phyloP scores from a whole-genome alignment of 2,329 filamentous ascomycete genomes.

The Atkinsonella hypoxylon region DNA sequence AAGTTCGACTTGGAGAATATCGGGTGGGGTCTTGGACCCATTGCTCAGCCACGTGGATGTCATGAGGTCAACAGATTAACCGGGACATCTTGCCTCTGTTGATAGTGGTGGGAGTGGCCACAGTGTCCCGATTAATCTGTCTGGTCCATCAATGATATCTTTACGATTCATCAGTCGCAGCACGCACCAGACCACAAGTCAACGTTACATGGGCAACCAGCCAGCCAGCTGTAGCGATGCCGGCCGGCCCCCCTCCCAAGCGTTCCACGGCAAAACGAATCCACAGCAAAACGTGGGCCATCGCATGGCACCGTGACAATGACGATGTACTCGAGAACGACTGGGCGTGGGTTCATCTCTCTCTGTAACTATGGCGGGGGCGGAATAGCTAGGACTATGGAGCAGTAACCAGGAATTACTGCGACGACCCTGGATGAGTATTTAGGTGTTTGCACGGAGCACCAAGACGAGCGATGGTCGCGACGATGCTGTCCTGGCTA shows the following conservation, averaged over 20 bases:
- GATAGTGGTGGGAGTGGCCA: too few relatives aligned
- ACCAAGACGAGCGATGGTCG: neutral
- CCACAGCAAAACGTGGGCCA: constrained; percentile 7
- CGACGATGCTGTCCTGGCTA: neutral
- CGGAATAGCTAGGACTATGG: neutral
- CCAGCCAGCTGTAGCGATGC: too few relatives aligned
- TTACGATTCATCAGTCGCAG: too few relatives aligned
- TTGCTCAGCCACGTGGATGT: too few relatives aligned
- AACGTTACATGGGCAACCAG: neutral
- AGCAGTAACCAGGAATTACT: neutral
- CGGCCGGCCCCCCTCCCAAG: neutral
- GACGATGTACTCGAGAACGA: neutral
- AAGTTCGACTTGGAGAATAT: neutral
- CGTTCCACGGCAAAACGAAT: neutral
- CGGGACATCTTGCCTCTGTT: too few relatives aligned
- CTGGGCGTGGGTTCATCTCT: neutral
- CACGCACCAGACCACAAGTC: neutral
- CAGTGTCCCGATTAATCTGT: too few relatives aligned
- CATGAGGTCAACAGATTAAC: too few relatives aligned
- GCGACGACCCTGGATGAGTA: neutral
- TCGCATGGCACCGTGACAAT: constrained; percentile 7
- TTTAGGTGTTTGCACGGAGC: neutral
- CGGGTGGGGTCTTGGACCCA: too few relatives aligned
- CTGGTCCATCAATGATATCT: too few relatives aligned
- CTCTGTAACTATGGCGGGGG: neutral